Evolutionary conservation across 805 yeast genomes (phyloP).

Genomic region (Ascoidea tarda): DNA sequence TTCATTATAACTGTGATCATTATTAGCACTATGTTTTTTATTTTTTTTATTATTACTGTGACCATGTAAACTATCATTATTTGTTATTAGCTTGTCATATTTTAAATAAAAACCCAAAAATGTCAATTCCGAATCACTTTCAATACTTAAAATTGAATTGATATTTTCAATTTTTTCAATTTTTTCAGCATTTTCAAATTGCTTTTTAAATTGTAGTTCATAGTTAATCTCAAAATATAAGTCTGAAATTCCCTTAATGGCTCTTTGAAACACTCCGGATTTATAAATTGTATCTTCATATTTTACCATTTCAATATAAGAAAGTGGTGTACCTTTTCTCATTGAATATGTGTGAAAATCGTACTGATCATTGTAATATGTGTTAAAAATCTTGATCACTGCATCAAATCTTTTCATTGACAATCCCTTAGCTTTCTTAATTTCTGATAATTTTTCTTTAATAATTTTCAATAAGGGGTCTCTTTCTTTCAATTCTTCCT

Average conservation of each 20-base stretch:
- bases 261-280: slow-evolving; percentile 61
- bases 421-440: slow-evolving; percentile 43
- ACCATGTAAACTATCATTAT: background rate
- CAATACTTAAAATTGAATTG: background rate
- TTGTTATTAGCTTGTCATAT: background rate
- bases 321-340: slow-evolving; percentile 81
- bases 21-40: slow-evolving; percentile 4
- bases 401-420: slow-evolving; percentile 69
- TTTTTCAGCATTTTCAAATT: slow-evolving; percentile 2
- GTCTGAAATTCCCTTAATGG: slow-evolving; percentile 46
- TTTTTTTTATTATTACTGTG: no score
- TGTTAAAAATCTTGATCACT: slow-evolving; percentile 51
- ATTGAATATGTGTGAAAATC: slow-evolving; percentile 92
- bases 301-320: slow-evolving; percentile 57
- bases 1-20: slow-evolving; percentile 3
- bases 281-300: slow-evolving; percentile 75
- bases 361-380: slow-evolving; percentile 69
- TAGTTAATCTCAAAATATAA: slow-evolving; percentile 31
- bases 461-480: slow-evolving; percentile 18
- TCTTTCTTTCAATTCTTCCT: slow-evolving; percentile 11
- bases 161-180: background rate
- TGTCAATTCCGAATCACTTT: no score
- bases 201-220: slow-evolving; percentile 2
- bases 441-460: slow-evolving; percentile 27
- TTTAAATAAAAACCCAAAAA: no score